Conservation (phyloP, 2,329 filamentous ascomycete species). For the Apiospora aurea region DNA sequence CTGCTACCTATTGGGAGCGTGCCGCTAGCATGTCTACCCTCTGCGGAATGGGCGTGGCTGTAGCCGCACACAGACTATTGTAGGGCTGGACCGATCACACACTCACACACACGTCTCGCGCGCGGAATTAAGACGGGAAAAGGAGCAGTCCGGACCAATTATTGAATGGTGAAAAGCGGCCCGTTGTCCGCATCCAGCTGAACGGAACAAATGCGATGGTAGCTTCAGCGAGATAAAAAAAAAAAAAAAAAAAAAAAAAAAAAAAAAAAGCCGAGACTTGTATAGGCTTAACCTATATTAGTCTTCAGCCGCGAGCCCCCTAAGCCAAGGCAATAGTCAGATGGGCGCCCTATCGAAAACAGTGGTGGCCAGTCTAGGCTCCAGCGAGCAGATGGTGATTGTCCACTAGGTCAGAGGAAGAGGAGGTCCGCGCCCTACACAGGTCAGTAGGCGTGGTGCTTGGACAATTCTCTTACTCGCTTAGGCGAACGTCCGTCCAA, state of each 20-base stretch:
- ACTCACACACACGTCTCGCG: background rate
- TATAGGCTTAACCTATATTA: constrained; percentile 1
- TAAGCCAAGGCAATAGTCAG: constrained; percentile 1
- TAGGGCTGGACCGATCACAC: constrained; percentile 13
- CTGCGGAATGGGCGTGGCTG: background rate
- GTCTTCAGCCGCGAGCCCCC: constrained; percentile 3
- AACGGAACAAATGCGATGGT: background rate
- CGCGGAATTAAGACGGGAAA: constrained; percentile 14
- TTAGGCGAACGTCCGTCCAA: background rate
- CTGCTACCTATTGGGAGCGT: background rate
- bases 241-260: background rate
- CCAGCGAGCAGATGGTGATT: background rate
- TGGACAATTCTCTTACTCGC: background rate
- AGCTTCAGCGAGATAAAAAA: background rate
- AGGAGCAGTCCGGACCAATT: background rate
- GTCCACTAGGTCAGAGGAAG: background rate
- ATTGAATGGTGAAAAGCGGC: background rate
- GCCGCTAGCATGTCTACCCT: background rate
- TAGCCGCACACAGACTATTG: background rate
- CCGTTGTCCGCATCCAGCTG: constrained; percentile 15
- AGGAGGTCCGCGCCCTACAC: background rate
- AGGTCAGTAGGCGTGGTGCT: background rate
- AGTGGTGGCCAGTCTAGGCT: background rate
- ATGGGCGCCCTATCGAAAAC: background rate
- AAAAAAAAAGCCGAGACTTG: constrained; percentile 1